Conservation (phyloP, 352 stramenopile genomes). For the Pythium myriotylum region DNA sequence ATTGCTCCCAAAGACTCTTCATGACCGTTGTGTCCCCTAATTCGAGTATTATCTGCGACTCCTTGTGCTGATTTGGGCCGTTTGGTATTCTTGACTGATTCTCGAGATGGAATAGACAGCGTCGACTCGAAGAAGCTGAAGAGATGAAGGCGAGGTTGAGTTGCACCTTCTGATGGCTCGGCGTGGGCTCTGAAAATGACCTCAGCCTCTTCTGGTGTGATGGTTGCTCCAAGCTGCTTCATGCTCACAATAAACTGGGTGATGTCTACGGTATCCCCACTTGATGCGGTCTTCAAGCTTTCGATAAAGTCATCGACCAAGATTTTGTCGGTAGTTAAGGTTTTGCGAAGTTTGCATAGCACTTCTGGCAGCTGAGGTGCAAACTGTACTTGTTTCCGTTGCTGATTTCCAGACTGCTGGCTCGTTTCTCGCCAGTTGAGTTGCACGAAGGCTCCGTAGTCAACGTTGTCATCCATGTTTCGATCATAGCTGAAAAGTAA, state of each 20-base stretch:
- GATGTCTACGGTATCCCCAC: not conserved
- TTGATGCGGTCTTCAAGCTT: too few species aligned
- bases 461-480: conserved; percentile 49
- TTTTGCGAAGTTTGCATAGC: not conserved
- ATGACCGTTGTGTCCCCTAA: too few species aligned
- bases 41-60: too few species aligned
- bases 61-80: not conserved
- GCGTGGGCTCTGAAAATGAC: conserved; percentile 7
- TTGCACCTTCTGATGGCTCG: not conserved
- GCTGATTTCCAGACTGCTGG: conserved; percentile 11
- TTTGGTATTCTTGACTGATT: not conserved
- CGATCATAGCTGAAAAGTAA: conserved; percentile 63
- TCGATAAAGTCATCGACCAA: not conserved
- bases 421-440: conserved; percentile 57
- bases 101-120: conserved; percentile 11
- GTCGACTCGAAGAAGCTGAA: conserved; percentile 26
- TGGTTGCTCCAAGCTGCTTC: conserved; percentile 11
- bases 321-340: conserved; percentile 3
- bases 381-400: conserved; percentile 31
- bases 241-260: conserved; percentile 21
- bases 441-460: conserved; percentile 52
- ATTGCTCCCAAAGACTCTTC: too few species aligned
- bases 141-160: not conserved
- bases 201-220: conserved; percentile 7
- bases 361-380: not conserved